Base-by-base conservation (phyloP, 257 asterid species). In the Salvia hispanica region DNA sequence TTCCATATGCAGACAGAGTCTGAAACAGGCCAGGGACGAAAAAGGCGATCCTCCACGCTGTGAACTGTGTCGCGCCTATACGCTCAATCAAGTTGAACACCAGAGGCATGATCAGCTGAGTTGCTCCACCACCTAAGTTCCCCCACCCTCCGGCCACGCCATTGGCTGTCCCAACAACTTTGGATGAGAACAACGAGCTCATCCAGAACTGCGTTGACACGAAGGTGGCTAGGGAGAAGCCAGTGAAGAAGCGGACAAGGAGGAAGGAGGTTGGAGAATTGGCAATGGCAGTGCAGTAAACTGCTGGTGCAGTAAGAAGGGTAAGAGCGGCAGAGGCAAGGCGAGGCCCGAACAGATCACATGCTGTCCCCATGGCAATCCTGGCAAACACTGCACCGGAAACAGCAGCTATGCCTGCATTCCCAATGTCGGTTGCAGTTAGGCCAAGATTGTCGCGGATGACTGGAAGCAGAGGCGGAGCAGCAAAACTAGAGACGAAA, bases 81-180 rank as follows among this genome's bases (percentile, higher is more conserved):
- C 72, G 60, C 3, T 66, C 75, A 16, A 89, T 80, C 52, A 85
- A 45, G 3, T 74, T 72, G 11, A 74, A 89, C 0, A 78, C 87
- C 0, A 85, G 62, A 0, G 96, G 96, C 98, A 92, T 92, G 66
- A 89, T 86, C 12, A 92, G 84, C 77, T 92, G 98, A 0, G 95
- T 82, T 0, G 90, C 94, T 0, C 98, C 95, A 3, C 92, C 90
- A 5, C 98, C 98, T 6, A 89, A 88, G 53, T 92, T 92, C 0
- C 95, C 98, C 98, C 98, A 89, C 0, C 98, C 96, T 5, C 90
- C 98, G 0, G 96, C 64, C 5, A 89, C 54, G 0, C 96, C 96
- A 18, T 91, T 91, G 0, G 95, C 96, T 0, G 91, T 85, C 12
- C 90, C 98, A 3, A 91, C 92, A 6, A 91, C 95, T 1, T 45